Base-by-base conservation (phyloP, 2,329 filamentous ascomycete genomes). In the Paradendryphiella salina region DNA sequence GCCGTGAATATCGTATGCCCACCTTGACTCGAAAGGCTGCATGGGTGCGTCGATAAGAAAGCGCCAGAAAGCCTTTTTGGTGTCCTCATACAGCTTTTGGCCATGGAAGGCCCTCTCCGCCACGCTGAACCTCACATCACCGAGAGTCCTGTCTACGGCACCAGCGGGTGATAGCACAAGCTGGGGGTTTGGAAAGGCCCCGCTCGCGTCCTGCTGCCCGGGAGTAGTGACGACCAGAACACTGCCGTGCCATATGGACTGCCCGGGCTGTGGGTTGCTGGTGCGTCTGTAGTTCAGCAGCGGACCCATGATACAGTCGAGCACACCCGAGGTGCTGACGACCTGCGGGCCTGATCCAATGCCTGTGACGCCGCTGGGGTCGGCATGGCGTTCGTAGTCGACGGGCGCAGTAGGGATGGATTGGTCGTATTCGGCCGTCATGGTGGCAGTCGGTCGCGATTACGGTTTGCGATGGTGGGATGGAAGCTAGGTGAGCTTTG, bases 201-300 rank as follows among this genome's bases (percentile, higher is more conserved):
- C 48, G 15, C 31, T 51, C 32, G 43, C 31, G 15, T 47, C 45
- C 32, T 78, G 76, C 65, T 83, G 85, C 18, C 88, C 88, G 4
- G 90, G 88, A 43, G 82, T 85, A 13, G 87, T 88, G 44, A 96
- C 90, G 41, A 96, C 77, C 63, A 96, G 77, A 6, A 96, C 88
- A 70, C 90, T 96, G 50, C 93, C 92, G 63, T 89, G 79, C 92
- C 93, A 97, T 33, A 75, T 76, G 32, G 77, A 76, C 40, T 63
- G 67, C 21, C 73, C 71, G 2, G 72, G 67, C 46, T 71, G 58
- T 54, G 72, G 77, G 21, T 80, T 81, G 63, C 86, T 83, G 83
- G 88, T 91, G 65, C 83, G 82, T 57, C 86, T 81, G 72, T 91
- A 93, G 74, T 93, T 93, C 56, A 93, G 75, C 58, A 93, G 76